These are phyloP conservation scores for Noccaea bulbosa DNA, from an alignment of 345 rosid genomes.

Conservation along the genomic window DNA sequence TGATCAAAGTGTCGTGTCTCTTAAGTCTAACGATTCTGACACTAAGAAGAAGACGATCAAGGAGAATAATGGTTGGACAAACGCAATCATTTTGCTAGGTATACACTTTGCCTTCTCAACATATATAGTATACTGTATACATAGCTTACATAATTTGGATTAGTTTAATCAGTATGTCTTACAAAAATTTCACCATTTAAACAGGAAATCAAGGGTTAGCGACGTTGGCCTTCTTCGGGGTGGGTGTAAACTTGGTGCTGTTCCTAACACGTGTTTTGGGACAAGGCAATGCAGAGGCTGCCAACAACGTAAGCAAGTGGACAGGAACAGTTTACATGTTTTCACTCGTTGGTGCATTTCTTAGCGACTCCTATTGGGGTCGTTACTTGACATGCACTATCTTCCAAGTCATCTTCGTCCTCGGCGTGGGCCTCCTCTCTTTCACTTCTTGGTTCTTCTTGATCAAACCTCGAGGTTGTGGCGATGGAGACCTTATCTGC, in stretches of 20 bases:
- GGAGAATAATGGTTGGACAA: constrained; percentile 52
- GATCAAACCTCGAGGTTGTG: constrained; percentile 72
- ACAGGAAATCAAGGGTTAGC: constrained; percentile 85
- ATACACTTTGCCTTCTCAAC: background rate
- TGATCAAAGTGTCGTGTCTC: constrained; percentile 33
- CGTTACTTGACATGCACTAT: constrained; percentile 65
- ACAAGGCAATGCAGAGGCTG: constrained; percentile 79
- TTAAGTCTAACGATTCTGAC: constrained; percentile 28
- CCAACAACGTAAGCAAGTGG: constrained; percentile 91
- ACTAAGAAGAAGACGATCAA: constrained; percentile 34
- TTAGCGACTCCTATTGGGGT: constrained; percentile 97
- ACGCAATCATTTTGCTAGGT: constrained; percentile 55
- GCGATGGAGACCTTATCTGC: constrained; percentile 56
- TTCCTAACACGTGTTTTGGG: constrained; percentile 81
- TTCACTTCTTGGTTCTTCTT: constrained; percentile 64
- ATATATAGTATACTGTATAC: background rate
- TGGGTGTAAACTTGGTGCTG: constrained; percentile 82
- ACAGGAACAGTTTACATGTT: constrained; percentile 91
- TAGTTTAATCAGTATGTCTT: background rate
- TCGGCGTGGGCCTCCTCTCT: constrained; percentile 63
- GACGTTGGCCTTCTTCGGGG: constrained; percentile 92
- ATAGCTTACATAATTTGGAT: background rate
- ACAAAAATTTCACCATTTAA: background rate
- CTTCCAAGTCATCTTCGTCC: constrained; percentile 40
- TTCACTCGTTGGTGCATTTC: constrained; percentile 88